Evolutionary conservation across 306 rosid genomes (phyloP).

Genomic region (Coriaria nepalensis): DNA sequence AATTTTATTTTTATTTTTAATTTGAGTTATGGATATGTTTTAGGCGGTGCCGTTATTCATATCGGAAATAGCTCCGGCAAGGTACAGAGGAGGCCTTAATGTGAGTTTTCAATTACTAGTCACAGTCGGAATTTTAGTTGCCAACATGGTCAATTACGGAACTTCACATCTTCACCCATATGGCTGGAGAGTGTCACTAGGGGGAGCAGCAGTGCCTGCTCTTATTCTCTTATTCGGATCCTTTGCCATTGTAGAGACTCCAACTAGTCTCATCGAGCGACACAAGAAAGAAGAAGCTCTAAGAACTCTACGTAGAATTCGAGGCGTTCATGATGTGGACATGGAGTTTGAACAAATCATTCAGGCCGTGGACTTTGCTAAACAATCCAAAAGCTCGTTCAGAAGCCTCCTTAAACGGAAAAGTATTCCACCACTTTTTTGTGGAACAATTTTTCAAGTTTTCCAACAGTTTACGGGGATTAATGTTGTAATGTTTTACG

Average conservation of each 20-base stretch:
- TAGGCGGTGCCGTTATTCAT: constrained; percentile 28
- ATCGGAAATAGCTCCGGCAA: constrained; percentile 29
- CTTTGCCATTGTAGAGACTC: constrained; percentile 14
- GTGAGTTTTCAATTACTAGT: constrained; percentile 20
- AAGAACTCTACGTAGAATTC: constrained; percentile 5
- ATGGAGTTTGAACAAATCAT: constrained; percentile 11
- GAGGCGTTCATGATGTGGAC: constrained; percentile 17
- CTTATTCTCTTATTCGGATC: constrained; percentile 15
- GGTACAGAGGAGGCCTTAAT: constrained; percentile 22
- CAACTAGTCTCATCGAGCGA: constrained; percentile 17
- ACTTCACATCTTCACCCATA: constrained; percentile 7
- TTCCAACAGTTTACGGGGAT: constrained; percentile 32
- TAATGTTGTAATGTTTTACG: constrained; percentile 28
- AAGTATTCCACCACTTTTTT: constrained; percentile 13
- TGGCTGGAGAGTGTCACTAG: constrained; percentile 23
- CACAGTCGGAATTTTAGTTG: constrained; percentile 17
- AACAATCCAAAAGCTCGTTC: constrained; percentile 6
- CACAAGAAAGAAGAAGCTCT: constrained; percentile 13
- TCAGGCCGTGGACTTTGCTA: constrained; percentile 8
- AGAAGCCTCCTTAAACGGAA: constrained; percentile 5
- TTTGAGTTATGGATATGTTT: neutral
- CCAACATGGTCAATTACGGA: constrained; percentile 16
- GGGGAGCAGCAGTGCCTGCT: constrained; percentile 16
- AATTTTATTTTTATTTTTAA: neutral
- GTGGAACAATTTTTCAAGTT: constrained; percentile 7